Evolutionary conservation across 75 land plant genomes (phyloP), one percentile per base, ranked within the genome.

Genomic region (Pseudotsuga menziesii): DNA sequence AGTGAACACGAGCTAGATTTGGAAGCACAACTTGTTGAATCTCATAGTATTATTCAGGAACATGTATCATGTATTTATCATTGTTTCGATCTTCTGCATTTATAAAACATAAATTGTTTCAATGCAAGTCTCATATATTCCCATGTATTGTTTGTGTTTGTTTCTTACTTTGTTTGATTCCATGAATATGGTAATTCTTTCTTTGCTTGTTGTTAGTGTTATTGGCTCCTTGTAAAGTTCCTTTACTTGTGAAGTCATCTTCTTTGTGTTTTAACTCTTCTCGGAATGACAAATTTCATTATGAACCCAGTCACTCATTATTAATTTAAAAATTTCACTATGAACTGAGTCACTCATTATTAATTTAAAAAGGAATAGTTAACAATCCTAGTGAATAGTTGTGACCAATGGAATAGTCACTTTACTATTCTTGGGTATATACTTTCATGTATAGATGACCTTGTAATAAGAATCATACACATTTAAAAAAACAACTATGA

Each of bases 11-110:
- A 94, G 80, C 93, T 94, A 56, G 98, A 92, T 75, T 86, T 97
- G 63, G 99, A 97, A 88, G 99, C 99, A 62, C 98, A 97, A 78
- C 98, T 97, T 83, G 98, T 97, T 61, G 99, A 97, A 87, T 98
- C 99, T 73, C 84, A 92, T 48, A 94, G 98, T 83, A 97, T 97
- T 71, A 97, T 97, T 48, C 91, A 95, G 59, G 99, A 97, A 82
- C 99, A 97, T 93, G 99, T n/a, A n/a, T n/a, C n/a, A n/a, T n/a
- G n/a, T n/a, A n/a, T n/a, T n/a, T 88, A 55, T 55, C 57, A 73
- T 20, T 52, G 20, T 44, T n/a, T 36, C n/a, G 25, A 72, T 72
- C 27, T 48, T 11, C 32, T 11, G 41, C 35, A 56, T 20, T 75
- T 75, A 39, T 5, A 48, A 8, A 73, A 73, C 26, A 44, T 7